Evolutionary conservation across 129 eudicot genomes (phyloP).

Genomic region (Centaurea solstitialis): DNA sequence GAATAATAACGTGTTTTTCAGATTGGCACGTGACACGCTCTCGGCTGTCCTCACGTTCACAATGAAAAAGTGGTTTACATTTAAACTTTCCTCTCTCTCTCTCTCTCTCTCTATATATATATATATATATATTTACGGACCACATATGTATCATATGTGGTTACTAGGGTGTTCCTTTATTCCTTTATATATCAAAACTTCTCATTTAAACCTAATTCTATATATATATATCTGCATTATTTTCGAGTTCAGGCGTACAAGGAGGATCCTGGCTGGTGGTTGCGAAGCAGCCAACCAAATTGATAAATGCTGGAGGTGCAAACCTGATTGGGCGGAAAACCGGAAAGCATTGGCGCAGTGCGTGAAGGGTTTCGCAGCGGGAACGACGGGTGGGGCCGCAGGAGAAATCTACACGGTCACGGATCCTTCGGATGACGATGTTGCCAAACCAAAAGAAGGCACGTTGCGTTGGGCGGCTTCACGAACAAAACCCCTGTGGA

Average conservation of each 20-base stretch:
- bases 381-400: slow-evolving; percentile 28
- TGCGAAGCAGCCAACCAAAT: slow-evolving; percentile 34
- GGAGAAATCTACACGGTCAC: slow-evolving; percentile 38
- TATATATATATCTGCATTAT: too few species aligned
- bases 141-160: too few species aligned
- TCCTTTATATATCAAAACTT: too few species aligned
- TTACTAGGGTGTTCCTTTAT: too few species aligned
- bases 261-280: slow-evolving; percentile 27
- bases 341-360: slow-evolving; percentile 31
- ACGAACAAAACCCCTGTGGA: slow-evolving; percentile 27
- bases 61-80: too few species aligned
- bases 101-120: too few species aligned
- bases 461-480: slow-evolving; percentile 31
- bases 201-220: too few species aligned
- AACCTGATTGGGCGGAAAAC: slow-evolving; percentile 33
- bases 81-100: too few species aligned
- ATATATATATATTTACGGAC: too few species aligned
- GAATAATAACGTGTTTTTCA: too few species aligned
- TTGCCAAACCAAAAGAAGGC: slow-evolving; percentile 27
- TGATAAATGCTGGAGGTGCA: slow-evolving; percentile 47
- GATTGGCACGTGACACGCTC: too few species aligned
- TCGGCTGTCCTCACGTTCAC: too few species aligned
- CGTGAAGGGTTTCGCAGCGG: slow-evolving; percentile 28
- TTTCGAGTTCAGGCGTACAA: slow-evolving; percentile 1
- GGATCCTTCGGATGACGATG: slow-evolving; percentile 22